Evolutionary conservation across 345 rosid genomes (phyloP).

Genomic region (Camelina laxa): DNA sequence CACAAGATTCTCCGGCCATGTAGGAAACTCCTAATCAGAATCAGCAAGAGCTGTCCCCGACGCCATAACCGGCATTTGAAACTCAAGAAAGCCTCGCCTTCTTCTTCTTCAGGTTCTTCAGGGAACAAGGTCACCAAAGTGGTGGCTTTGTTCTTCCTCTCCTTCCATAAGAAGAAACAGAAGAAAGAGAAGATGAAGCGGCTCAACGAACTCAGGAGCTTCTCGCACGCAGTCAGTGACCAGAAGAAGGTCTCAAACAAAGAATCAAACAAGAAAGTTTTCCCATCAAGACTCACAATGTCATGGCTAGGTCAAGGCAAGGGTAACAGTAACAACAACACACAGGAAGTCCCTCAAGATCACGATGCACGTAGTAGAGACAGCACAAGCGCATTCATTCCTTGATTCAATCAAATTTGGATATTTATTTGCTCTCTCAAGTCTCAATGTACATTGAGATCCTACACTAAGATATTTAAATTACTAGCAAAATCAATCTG

Average conservation of each 20-base stretch:
- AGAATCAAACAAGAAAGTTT: constrained; percentile 41
- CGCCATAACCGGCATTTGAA: constrained; percentile 40
- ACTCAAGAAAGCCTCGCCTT: constrained; percentile 45
- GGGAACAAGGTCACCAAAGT: constrained; percentile 46
- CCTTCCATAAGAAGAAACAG: constrained; percentile 47
- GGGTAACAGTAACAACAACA: constrained; percentile 10
- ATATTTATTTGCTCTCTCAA: constrained; percentile 7
- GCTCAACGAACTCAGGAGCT: constrained; percentile 45
- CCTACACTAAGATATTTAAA: neutral
- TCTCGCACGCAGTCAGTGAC: constrained; percentile 42
- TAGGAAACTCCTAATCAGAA: constrained; percentile 44
- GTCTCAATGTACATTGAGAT: constrained; percentile 27
- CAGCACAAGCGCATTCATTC: constrained; percentile 44
- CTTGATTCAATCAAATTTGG: constrained; percentile 19
- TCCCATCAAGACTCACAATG: constrained; percentile 37
- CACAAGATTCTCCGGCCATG: constrained; percentile 46
- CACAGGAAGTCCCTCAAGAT: constrained; percentile 31
- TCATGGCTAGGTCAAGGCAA: constrained; percentile 46
- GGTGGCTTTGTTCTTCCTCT: constrained; percentile 46
- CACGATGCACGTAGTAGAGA: constrained; percentile 35
- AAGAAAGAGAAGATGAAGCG: constrained; percentile 49
- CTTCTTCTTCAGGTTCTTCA: constrained; percentile 19
- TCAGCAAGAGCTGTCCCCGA: constrained; percentile 37
- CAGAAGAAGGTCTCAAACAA: constrained; percentile 31
- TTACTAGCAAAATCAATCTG: neutral